A percentile compares a stretch with the other conserved stretches of the same genome.
phyloP scores from a whole-genome alignment of 495 filamentous ascomycete species.

The Hypoxylon trugodes region DNA sequence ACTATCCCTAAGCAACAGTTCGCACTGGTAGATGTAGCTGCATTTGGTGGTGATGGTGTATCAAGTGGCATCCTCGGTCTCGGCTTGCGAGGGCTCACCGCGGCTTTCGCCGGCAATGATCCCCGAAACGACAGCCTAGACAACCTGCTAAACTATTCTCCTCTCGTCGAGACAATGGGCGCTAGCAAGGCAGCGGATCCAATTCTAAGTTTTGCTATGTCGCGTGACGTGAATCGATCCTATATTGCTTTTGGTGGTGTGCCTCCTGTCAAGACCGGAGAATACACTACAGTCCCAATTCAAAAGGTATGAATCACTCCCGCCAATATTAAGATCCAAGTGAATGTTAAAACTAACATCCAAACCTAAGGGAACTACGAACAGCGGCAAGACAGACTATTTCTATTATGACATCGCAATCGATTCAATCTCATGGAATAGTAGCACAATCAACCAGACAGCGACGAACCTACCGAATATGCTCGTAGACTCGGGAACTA shows the following conservation, averaged over 20 bases:
- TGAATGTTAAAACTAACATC: neutral
- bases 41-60: conserved; percentile 56
- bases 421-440: conserved; percentile 38
- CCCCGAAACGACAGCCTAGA: conserved; percentile 35
- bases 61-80: conserved; percentile 64
- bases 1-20: conserved; percentile 61
- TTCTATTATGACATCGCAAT: conserved; percentile 41
- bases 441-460: conserved; percentile 15
- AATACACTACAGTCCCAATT: conserved; percentile 38
- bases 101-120: conserved; percentile 35
- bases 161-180: conserved; percentile 38
- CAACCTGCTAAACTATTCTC: conserved; percentile 39
- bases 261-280: conserved; percentile 41
- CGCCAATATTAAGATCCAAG: neutral
- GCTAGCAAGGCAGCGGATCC: conserved; percentile 35
- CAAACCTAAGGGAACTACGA: conserved; percentile 9
- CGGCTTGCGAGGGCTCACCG: conserved; percentile 57
- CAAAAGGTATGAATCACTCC: conserved; percentile 30
- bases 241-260: conserved; percentile 47
- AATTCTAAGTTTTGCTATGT: conserved; percentile 45
- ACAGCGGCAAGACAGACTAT: conserved; percentile 38
- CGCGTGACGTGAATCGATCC: conserved; percentile 41
- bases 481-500: conserved; percentile 51
- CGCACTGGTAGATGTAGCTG: conserved; percentile 57
- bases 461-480: conserved; percentile 35